These are phyloP conservation scores for Primulina tabacum DNA, from an alignment of 257 asterid genomes.

Conservation along the genomic window DNA sequence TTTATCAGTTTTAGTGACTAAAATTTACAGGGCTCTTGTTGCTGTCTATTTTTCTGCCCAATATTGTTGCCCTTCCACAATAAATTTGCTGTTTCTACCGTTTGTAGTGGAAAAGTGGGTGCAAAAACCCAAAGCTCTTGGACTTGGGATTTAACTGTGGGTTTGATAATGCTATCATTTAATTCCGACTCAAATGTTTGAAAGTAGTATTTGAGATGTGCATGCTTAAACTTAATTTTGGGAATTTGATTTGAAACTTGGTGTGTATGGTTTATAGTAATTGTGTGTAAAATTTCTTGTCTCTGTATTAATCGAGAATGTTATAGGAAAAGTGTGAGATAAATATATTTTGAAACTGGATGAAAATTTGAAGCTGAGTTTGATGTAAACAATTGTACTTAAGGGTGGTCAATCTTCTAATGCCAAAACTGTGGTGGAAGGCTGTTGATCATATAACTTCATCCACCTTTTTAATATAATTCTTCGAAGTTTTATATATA, in stretches of 20 bases:
- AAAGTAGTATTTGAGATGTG: background rate
- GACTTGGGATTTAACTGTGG: background rate
- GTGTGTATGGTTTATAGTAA: background rate
- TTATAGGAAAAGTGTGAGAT: background rate
- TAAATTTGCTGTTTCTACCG: background rate
- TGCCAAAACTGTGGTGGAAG: no score
- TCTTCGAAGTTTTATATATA: no score
- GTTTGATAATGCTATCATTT: background rate
- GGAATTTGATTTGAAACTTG: background rate
- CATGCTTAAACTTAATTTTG: background rate
- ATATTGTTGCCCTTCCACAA: background rate
- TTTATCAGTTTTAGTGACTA: slow-evolving; percentile 7
- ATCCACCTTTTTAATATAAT: no score
- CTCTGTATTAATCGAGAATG: background rate
- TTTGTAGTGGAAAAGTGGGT: background rate
- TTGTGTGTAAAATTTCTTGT: background rate
- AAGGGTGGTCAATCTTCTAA: no score
- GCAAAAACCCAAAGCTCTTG: background rate
- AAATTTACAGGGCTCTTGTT: background rate
- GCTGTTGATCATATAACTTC: no score
- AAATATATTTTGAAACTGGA: no score
- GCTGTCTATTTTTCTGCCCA: background rate
- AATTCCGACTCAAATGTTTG: background rate
- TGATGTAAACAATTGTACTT: no score
- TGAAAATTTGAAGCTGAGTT: background rate